phyloP scores from a whole-genome alignment of 495 filamentous ascomycete genomes.

The Bacidia gigantensis region DNA sequence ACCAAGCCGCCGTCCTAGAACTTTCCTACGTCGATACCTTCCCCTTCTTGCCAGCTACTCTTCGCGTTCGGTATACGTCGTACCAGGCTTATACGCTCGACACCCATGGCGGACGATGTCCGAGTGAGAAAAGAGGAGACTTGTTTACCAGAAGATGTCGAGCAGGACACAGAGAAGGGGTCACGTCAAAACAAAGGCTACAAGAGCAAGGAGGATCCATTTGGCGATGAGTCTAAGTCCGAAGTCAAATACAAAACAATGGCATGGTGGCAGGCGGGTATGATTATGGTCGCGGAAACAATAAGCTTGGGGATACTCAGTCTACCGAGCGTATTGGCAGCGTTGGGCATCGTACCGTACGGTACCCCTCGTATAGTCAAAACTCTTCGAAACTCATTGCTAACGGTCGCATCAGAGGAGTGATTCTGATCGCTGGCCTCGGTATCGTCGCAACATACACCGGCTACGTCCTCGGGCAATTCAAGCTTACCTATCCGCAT shows the following conservation, averaged over 20 bases:
- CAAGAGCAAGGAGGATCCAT: slow-evolving; percentile 21
- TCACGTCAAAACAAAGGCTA: background rate
- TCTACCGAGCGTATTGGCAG: slow-evolving; percentile 49
- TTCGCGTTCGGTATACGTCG: too few species aligned
- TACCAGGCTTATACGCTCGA: too few species aligned
- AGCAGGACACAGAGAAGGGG: slow-evolving; percentile 8
- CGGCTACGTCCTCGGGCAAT: slow-evolving; percentile 63
- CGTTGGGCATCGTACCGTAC: slow-evolving; percentile 44
- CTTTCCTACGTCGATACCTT: too few species aligned
- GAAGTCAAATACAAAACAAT: slow-evolving; percentile 31
- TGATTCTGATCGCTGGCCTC: slow-evolving; percentile 44
- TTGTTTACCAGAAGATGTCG: background rate
- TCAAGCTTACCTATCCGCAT: slow-evolving; percentile 59
- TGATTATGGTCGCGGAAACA: slow-evolving; percentile 58
- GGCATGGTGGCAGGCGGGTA: slow-evolving; percentile 31
- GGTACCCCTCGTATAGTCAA: background rate
- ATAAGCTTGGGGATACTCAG: slow-evolving; percentile 58
- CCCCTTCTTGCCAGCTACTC: too few species aligned
- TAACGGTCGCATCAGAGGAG: slow-evolving; percentile 16
- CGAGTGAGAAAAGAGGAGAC: background rate
- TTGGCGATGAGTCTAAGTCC: slow-evolving; percentile 29
- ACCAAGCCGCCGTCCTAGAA: too few species aligned
- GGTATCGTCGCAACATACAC: slow-evolving; percentile 63
- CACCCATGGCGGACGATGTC: too few species aligned
- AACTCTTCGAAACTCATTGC: background rate